Percentiles rank a stretch among this genome's conserved stretches.
These are phyloP conservation scores for Biscutella laevigata DNA, from an alignment of 441 rosid species.

Conservation along the genomic window DNA sequence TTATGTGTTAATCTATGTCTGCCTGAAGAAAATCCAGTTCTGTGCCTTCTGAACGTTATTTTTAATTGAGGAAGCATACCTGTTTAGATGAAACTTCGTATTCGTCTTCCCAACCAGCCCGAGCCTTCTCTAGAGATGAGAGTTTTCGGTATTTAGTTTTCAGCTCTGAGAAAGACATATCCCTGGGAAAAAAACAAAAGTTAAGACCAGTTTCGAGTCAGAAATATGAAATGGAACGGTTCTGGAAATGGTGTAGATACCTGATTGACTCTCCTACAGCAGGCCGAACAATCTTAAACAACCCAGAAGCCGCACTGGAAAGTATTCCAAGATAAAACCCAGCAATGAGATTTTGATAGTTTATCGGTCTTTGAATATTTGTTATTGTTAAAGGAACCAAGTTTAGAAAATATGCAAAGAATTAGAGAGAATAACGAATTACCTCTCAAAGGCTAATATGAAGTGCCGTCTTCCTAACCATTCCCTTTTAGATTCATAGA, in stretches of 20 bases:
- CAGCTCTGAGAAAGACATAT: conserved; percentile 77
- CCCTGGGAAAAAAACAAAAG: conserved; percentile 39
- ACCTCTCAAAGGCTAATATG: conserved; percentile 94
- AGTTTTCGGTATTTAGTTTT: conserved; percentile 76
- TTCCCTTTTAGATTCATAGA: conserved; percentile 93
- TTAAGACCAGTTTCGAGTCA: conserved; percentile 2
- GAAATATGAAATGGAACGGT: conserved; percentile 3
- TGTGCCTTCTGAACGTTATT: not conserved
- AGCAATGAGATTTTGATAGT: not conserved
- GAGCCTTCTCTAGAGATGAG: conserved; percentile 69
- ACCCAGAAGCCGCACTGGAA: conserved; percentile 67
- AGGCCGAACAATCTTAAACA: conserved; percentile 87
- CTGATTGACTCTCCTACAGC: conserved; percentile 94
- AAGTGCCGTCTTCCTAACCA: conserved; percentile 94
- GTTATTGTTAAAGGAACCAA: not conserved
- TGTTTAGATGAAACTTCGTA: conserved; percentile 89
- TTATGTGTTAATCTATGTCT: not conserved
- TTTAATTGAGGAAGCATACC: conserved; percentile 33
- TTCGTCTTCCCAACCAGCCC: conserved; percentile 90
- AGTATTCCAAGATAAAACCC: conserved; percentile 25
- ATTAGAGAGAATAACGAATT: conserved; percentile 8
- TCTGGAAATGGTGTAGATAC: conserved; percentile 29
- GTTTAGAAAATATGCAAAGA: not conserved
- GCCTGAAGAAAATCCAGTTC: not conserved
- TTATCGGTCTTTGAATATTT: not conserved